Percentiles rank a stretch among this genome's conserved stretches.
Conservation (phyloP, 2,329 filamentous ascomycete species). For the Paecilomyces sp. region DNA sequence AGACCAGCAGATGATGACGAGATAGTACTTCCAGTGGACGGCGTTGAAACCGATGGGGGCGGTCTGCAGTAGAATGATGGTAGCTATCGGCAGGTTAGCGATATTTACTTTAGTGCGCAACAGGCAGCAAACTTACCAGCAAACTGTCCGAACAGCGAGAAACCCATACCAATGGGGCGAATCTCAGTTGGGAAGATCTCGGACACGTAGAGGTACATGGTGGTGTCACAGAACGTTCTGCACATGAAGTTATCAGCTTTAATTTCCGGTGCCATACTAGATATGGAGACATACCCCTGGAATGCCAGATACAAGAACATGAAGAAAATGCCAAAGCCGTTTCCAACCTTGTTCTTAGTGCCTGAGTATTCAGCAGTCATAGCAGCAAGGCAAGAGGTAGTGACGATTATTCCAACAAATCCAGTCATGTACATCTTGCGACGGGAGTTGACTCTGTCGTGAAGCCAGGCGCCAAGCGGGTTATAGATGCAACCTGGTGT, state of each 20-base stretch:
- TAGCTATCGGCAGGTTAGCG: slow-evolving; percentile 21
- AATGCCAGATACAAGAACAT: slow-evolving; percentile 43
- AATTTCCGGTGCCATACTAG: background rate
- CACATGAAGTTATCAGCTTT: slow-evolving; percentile 4
- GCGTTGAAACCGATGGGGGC: slow-evolving; percentile 37
- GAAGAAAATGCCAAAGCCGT: slow-evolving; percentile 34
- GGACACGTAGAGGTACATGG: slow-evolving; percentile 40
- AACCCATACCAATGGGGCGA: slow-evolving; percentile 46
- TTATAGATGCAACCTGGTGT: slow-evolving; percentile 33
- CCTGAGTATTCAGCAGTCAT: slow-evolving; percentile 32
- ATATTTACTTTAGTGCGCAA: background rate
- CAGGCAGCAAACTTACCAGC: slow-evolving; percentile 18
- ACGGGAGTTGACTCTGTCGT: slow-evolving; percentile 30
- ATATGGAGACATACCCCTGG: slow-evolving; percentile 30
- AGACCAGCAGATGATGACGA: slow-evolving; percentile 42
- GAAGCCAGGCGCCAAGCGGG: slow-evolving; percentile 28
- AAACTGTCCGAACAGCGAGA: slow-evolving; percentile 46
- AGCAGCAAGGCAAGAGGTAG: slow-evolving; percentile 33
- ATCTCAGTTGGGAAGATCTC: slow-evolving; percentile 46
- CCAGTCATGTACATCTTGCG: slow-evolving; percentile 37
- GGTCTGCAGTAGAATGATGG: slow-evolving; percentile 43
- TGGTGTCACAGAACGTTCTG: slow-evolving; percentile 41
- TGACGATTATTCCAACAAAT: slow-evolving; percentile 32
- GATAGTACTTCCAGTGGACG: slow-evolving; percentile 46
- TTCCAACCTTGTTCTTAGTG: slow-evolving; percentile 34